Evolutionary conservation across 768 basidiomycete genomes (phyloP), one percentile per base, ranked within the genome.

Genomic region (Polyporus arcularius): DNA sequence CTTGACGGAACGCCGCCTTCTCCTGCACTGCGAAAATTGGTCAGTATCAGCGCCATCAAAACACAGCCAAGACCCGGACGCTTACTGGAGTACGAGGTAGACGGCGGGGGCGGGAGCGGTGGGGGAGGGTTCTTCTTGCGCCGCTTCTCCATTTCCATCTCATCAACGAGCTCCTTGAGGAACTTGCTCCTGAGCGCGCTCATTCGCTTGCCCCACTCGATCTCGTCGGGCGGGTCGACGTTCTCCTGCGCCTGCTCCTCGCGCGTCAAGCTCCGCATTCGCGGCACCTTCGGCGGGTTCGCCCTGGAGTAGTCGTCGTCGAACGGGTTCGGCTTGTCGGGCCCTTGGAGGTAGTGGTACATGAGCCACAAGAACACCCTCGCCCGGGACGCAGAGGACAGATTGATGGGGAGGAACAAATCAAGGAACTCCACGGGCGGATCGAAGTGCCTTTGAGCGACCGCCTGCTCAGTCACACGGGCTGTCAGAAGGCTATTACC

Each of bases 361-460:
- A 93, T 75, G 58, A 94, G 80, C 89, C 91, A 94, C 31, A 96
- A 80, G 72, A 96, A 92, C 3, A 86, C 90, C 57, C 78, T 78
- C 5, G 90, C 92, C 32, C 94, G 88, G 63, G 89, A 87, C 4
- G 73, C 73, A 2, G 93, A 92, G 11, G 88, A 82, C 39, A 93
- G 77, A 47, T 82, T 81, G 67, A 87, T 85, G 41, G 92, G 90
- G 42, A 92, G 80, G 73, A 96, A 96, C 42, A 96, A 79, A 74
- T 96, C 93, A 46, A 93, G 78, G 62, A 95, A 89, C 70, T 91
- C 90, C 38, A 90, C 68, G 11, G 78, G 80, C 18, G 85, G 80
- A 49, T 92, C 90, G 68, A 94, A 94, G 75, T 94, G 92, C 38
- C 82, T 76, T 57, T 78, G 70, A 54, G 75, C 76, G 14, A 80